phyloP scores from a whole-genome alignment of 176 grass and related monocot genomes.

The Melocanna baccifera region DNA sequence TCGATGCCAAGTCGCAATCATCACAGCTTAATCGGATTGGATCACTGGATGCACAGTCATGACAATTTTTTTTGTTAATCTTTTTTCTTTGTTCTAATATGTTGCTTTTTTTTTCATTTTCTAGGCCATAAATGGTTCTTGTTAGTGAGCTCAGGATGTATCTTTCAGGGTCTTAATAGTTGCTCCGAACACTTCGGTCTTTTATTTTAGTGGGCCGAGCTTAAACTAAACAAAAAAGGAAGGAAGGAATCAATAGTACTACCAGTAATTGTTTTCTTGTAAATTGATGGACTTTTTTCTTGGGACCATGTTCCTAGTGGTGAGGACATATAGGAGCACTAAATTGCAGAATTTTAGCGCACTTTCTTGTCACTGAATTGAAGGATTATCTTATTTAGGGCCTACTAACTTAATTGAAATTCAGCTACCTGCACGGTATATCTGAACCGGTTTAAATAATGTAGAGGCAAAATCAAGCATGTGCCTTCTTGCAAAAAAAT shows the following conservation, averaged over 20 bases:
- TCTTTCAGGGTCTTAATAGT: background rate
- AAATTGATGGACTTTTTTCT: background rate
- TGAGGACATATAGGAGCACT: background rate
- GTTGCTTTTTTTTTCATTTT: background rate
- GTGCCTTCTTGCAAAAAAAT: background rate
- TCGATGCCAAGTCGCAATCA: slow-evolving; percentile 27
- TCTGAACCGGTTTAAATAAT: background rate
- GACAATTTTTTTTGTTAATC: background rate
- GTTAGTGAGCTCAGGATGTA: background rate
- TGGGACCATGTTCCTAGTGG: background rate
- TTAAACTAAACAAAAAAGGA: background rate
- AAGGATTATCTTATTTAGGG: background rate
- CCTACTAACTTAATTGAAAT: background rate
- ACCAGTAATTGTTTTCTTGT: background rate
- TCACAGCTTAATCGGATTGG: slow-evolving; percentile 4
- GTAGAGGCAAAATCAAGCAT: background rate
- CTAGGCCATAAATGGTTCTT: background rate
- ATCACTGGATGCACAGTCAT: background rate
- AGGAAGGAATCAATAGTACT: background rate
- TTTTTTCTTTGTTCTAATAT: background rate
- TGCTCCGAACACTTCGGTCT: slow-evolving; percentile 8
- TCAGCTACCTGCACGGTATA: background rate
- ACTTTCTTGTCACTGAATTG: background rate
- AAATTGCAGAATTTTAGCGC: background rate
- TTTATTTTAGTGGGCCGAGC: background rate